Evolutionary conservation across 352 stramenopile genomes (phyloP).

Genomic region (Phytopythium helicoides): DNA sequence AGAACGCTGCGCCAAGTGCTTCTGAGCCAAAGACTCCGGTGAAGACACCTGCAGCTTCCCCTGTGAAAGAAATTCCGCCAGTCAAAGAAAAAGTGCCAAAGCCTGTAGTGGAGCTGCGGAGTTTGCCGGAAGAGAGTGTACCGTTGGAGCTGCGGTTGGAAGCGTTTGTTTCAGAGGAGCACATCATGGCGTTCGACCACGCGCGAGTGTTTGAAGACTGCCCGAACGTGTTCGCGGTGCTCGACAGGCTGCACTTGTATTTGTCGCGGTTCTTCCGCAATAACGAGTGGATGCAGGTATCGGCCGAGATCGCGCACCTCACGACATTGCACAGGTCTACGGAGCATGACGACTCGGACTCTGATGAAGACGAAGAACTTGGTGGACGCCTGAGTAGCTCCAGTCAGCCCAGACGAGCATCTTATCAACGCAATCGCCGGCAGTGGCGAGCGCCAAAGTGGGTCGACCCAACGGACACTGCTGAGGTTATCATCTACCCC

Average conservation of each 20-base stretch:
- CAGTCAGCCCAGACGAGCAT: slow-evolving; percentile 19
- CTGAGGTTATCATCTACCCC: slow-evolving; percentile 53
- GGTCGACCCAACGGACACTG: slow-evolving; percentile 39
- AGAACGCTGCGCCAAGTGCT: too few relatives aligned
- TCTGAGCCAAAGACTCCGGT: too few relatives aligned
- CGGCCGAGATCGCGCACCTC: slow-evolving; percentile 28
- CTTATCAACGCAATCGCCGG: slow-evolving; percentile 18
- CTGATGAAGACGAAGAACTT: slow-evolving; percentile 30
- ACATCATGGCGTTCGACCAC: slow-evolving; percentile 49
- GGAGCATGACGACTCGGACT: slow-evolving; percentile 34
- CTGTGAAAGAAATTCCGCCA: too few relatives aligned
- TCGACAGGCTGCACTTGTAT: slow-evolving; percentile 66
- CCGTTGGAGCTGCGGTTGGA: slow-evolving; percentile 40
- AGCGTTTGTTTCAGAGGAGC: slow-evolving; percentile 46
- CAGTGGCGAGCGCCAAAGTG: slow-evolving; percentile 39
- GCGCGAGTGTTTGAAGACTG: slow-evolving; percentile 47
- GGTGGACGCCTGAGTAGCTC: slow-evolving; percentile 7
- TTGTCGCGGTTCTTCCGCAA: slow-evolving; percentile 42
- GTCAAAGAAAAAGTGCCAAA: not conserved
- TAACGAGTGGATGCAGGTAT: slow-evolving; percentile 31
- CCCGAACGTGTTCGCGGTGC: slow-evolving; percentile 53
- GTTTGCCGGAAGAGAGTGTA: slow-evolving; percentile 20
- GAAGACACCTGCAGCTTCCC: too few relatives aligned
- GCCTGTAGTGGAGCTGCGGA: slow-evolving; percentile 25
- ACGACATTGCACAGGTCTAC: slow-evolving; percentile 37